Conservation (phyloP, 2,329 filamentous ascomycete genomes). For the Setomelanomma holmii region DNA sequence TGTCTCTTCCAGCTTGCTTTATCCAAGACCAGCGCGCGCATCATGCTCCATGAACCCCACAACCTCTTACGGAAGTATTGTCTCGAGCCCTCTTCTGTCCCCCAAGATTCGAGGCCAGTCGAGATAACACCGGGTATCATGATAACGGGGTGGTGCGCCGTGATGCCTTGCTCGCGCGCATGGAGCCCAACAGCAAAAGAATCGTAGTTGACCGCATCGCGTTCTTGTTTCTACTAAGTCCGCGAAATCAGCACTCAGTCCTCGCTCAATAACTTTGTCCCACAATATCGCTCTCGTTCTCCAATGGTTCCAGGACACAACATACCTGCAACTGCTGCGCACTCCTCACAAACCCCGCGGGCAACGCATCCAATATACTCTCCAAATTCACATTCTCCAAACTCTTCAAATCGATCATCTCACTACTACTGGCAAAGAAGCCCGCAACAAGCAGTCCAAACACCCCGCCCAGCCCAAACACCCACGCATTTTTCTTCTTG, state of each 20-base stretch:
- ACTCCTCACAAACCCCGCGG: conserved; percentile 83
- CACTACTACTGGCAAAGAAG: conserved; percentile 88
- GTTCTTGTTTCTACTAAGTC: conserved; percentile 74
- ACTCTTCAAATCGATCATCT: conserved; percentile 84
- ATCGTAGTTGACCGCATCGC: conserved; percentile 88
- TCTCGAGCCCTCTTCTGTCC: conserved; percentile 81
- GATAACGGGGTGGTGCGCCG: conserved; percentile 85
- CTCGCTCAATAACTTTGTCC: too few species aligned
- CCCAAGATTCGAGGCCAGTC: conserved; percentile 95
- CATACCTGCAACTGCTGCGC: conserved; percentile 83
- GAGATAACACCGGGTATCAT: conserved; percentile 99
- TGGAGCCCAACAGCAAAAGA: conserved; percentile 90
- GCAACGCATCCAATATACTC: conserved; percentile 83
- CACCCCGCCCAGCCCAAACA: conserved; percentile 88
- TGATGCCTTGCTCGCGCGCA: conserved; percentile 78
- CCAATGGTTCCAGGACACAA: background rate
- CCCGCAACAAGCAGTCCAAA: conserved; percentile 88
- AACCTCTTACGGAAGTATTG: conserved; percentile 93
- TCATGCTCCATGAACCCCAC: conserved; percentile 99
- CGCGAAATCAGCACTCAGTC: conserved; percentile 29
- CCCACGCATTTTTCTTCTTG: conserved; percentile 79
- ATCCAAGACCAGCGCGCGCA: conserved; percentile 90
- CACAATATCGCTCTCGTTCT: too few species aligned
- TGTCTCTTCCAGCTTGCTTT: conserved; percentile 95
- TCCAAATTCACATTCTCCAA: conserved; percentile 78